A percentile compares a stretch with the other conserved stretches of the same genome.
Evolutionary conservation across 139 green algal species (phyloP).

Genomic region (Chlorokybus atmophyticus): DNA sequence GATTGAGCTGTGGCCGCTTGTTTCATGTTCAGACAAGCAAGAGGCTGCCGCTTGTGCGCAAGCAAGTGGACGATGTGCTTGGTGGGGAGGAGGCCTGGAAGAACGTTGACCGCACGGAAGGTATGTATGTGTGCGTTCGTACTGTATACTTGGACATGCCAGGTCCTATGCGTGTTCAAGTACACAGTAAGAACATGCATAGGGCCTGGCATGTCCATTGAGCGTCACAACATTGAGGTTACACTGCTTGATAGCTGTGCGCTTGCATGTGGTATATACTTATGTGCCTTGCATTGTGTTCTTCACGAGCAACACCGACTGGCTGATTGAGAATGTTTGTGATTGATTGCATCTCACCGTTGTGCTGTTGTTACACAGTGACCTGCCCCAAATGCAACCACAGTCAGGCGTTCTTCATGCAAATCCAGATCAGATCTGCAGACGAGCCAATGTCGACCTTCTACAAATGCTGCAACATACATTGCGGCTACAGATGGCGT

Average conservation of each 20-base stretch:
- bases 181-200: no score
- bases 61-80: slow-evolving; percentile 80
- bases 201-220: no score
- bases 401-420: slow-evolving; percentile 73
- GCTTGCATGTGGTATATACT: no score
- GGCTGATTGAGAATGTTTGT: no score
- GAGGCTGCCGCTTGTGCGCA: slow-evolving; percentile 41
- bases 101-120: slow-evolving; percentile 62
- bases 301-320: no score
- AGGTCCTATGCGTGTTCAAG: no score
- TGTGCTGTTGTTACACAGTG: no score
- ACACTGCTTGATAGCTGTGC: neutral
- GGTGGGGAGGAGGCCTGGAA: slow-evolving; percentile 76
- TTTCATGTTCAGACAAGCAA: slow-evolving; percentile 24
- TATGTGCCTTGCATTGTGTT: no score
- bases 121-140: slow-evolving; percentile 4
- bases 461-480: slow-evolving; percentile 71
- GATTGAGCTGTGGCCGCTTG: neutral
- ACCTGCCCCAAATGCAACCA: slow-evolving; percentile 66
- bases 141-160: no score
- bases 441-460: slow-evolving; percentile 88
- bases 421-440: slow-evolving; percentile 83
- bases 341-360: no score
- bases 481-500: no score
- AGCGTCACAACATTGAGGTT: no score